Base-by-base conservation (phyloP, 306 rosid genomes). In the Vicia faba region DNA sequence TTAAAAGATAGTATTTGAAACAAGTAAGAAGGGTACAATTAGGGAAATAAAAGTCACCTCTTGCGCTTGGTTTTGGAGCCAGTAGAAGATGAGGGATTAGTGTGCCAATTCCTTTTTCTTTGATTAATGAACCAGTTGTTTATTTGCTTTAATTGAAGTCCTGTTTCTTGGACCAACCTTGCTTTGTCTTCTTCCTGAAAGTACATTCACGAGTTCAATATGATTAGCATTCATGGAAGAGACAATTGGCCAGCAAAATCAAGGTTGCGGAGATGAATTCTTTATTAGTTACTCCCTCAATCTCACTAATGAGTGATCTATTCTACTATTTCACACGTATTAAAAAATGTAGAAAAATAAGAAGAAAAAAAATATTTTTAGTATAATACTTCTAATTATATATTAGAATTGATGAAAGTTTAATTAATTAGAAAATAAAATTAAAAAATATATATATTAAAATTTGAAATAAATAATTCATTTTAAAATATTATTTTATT, bases 141-240 rank as follows among this genome's bases (percentile, higher is more conserved):
- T 53, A 81, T 81, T 54, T 81, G 85, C 83, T 81, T 92, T 79
- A 92, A 45, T 38, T 92, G 98, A 78, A 92, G 83, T 2, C 96
- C 97, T 48, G 97, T 92, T 87, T 92, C 97, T 74, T 81, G 96
- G 65, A 89, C 97, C 84, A 92, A 58, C 83, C 86, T 85, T 5
- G 91, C 83, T 56, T 92, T 92, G 85, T 92, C 97, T 80, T 92
- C 97, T 81, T 92, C 97, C 97, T 92, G 57, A 54, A 71, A 66
- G 11, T 38, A 56, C 38, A 70, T 33, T 76, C 48, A 70, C 61
- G 26, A 11, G 53, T 19, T 3, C 2, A 44, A 16, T 13, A 38
- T 35, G 2, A 35, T 77, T 15, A 70, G 36, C 64, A 65, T 39
- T 29, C 19, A 58, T 43, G 3, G 15, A 64, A 49, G 41, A 64